Evolutionary conservation across 2,329 filamentous ascomycete genomes (phyloP), one percentile per base, ranked within the genome.

Genomic region (Ustulina deusta): DNA sequence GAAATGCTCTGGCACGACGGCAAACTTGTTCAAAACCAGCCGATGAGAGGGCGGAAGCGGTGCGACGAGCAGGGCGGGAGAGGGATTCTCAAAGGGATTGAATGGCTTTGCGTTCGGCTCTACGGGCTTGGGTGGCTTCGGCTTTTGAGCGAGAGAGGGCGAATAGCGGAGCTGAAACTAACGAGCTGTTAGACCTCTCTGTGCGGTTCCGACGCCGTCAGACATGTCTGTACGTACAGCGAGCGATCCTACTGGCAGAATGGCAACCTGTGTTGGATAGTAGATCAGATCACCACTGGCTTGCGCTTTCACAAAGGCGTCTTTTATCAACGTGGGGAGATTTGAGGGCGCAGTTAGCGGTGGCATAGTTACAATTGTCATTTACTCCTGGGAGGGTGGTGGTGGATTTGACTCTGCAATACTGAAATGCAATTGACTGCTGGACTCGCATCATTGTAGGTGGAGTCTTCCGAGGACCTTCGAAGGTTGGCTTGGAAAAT

Each of bases 81-180:
- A 78, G 0, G 90, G 90, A 66, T 87, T 82, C 38, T 86, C 88
- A 77, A 93, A 93, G 3, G 90, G 90, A 76, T 93, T 86, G 73
- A 86, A 83, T 2, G 81, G 81, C 58, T 81, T 83, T 55, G 77
- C 79, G 29, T 74, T 72, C n/a, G 77, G 71, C 22, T 74, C 69
- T 40, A 74, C 69, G 25, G 84, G 84, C 72, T 82, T 78, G 5
- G 79, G 75, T 2, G 73, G 81, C 73, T 84, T 87, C 4, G 91
- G 90, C 74, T 93, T 93, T 74, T 87, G 87, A 55, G 89, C 89
- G 4, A 93, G 83, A 0, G 90, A 80, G 0, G 90, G 90, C 9
- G 90, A 91, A 81, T 88, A 93, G 59, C 91, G 89, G 1, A 93
- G 81, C 79, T 93, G 91, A 75, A 93, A 92, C 90, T 92, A 69